Percentiles rank a stretch among this genome's conserved stretches.
Conservation (phyloP, 257 asterid species). For the Capsicum chinense region DNA sequence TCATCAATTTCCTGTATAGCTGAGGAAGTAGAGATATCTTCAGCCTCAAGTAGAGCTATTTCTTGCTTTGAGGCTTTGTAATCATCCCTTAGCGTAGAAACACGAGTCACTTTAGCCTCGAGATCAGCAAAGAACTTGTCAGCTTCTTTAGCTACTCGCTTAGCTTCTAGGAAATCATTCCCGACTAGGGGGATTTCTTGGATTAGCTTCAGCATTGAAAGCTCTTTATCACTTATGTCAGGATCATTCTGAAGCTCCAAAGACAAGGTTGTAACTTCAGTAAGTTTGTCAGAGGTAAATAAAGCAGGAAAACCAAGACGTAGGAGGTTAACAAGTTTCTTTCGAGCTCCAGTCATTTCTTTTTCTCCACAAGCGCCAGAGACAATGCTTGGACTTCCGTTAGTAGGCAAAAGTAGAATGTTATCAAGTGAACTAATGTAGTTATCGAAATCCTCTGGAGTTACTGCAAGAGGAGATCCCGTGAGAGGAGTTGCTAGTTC, state of each 20-base stretch:
- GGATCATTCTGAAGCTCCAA: conserved; percentile 44
- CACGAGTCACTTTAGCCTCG: conserved; percentile 33
- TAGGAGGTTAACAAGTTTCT: conserved; percentile 44
- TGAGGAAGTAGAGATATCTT: conserved; percentile 36
- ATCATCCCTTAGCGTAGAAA: conserved; percentile 39
- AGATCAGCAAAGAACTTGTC: conserved; percentile 43
- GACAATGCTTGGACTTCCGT: conserved; percentile 4
- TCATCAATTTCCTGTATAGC: conserved; percentile 42
- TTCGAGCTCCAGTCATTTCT: conserved; percentile 34
- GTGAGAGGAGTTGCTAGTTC: neutral
- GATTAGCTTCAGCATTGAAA: conserved; percentile 44
- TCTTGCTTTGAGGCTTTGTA: conserved; percentile 41
- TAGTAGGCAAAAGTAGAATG: conserved; percentile 32
- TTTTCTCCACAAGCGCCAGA: conserved; percentile 23
- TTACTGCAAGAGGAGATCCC: conserved; percentile 28
- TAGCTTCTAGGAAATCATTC: conserved; percentile 38
- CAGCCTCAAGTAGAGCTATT: conserved; percentile 40
- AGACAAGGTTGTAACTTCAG: conserved; percentile 33
- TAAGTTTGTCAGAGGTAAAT: conserved; percentile 37
- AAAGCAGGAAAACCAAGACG: conserved; percentile 39
- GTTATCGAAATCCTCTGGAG: conserved; percentile 42
- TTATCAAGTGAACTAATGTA: conserved; percentile 53
- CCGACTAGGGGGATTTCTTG: conserved; percentile 41
- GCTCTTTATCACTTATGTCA: conserved; percentile 36
- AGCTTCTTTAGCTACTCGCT: conserved; percentile 33